Percentiles rank a stretch among this genome's conserved stretches.
Conservation (phyloP, 2,329 filamentous ascomycete species). For the Neurospora sp. region DNA sequence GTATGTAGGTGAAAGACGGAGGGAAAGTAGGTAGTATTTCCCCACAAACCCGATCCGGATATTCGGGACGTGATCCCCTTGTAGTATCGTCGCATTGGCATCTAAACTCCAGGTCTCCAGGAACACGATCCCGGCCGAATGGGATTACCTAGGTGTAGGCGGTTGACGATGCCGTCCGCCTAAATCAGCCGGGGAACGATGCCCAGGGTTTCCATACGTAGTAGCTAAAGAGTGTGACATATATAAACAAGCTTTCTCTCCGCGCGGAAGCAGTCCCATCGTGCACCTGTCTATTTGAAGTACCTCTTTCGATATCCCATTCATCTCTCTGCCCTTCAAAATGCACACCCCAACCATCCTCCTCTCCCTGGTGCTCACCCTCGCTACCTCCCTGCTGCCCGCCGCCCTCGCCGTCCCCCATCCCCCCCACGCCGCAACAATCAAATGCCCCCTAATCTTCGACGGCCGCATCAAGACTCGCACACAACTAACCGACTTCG, state of each 20-base stretch:
- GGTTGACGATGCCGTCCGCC: not conserved
- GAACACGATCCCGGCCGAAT: not conserved
- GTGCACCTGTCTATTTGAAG: not conserved
- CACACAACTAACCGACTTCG: constrained; percentile 21
- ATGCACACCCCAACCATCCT: constrained; percentile 15
- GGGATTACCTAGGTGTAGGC: not conserved
- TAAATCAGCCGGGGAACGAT: not conserved
- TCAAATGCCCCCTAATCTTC: constrained; percentile 27
- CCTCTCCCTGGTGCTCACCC: constrained; percentile 10
- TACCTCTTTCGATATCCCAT: too few species aligned
- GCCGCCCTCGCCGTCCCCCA: not conserved
- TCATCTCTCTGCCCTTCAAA: not conserved
- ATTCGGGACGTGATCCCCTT: constrained; percentile 14
- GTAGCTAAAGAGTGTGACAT: not conserved
- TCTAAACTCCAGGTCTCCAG: not conserved
- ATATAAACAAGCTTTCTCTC: not conserved
- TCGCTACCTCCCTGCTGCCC: not conserved
- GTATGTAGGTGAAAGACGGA: not conserved
- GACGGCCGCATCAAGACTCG: constrained; percentile 25
- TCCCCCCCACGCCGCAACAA: constrained; percentile 5
- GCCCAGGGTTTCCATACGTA: not conserved
- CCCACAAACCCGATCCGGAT: constrained; percentile 13
- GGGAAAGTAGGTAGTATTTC: not conserved
- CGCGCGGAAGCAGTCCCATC: not conserved
- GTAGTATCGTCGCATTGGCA: constrained; percentile 1